Base-by-base conservation (phyloP, 2,329 filamentous ascomycete genomes). In the Knufia fluminis region DNA sequence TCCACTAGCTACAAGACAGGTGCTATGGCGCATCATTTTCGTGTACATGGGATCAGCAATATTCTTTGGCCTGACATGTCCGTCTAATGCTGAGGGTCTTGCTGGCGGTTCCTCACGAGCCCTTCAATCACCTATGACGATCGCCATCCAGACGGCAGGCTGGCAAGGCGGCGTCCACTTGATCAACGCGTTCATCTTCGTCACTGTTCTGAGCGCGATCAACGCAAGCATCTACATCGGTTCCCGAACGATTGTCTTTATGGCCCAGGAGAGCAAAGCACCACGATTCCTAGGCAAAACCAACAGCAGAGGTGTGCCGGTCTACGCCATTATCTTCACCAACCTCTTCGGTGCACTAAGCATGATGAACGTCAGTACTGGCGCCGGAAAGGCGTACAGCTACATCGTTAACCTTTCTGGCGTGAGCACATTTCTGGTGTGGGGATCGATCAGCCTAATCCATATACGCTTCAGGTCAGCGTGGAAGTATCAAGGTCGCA, bases 221-320 rank as follows among this genome's bases (percentile, higher is more conserved):
- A 90, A 90, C 66, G 81, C 78, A 46, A 85, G 82, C 7, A 83
- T 90, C 53, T 90, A 89, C 63, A 86, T 90, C 56, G 52, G 50
- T n/a, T 50, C 82, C 2, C 78, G 86, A 19, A 89, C 85, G 0
- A 67, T 91, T 1, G 68, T 89, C 0, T 88, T 80, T 68, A 85
- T 90, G 79, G 83, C 83, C 0, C 81, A 86, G 58, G 79, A 80
- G 39, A 73, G 78, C 41, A 86, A 85, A 64, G 86, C 85, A 0
- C 86, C 86, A 0, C 69, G 66, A 17, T 76, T 90, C 58, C 71
- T 90, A 1, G 82, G 82, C 36, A 78, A 76, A 64, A 86, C 85
- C 1, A 79, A 80, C 80, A 39, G 85, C 2, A 23, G 46, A 7
- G 53, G 53, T 17, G 51, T 55, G 14, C 53, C 53, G 17, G 52